These are phyloP conservation scores for Lagenidium giganteum DNA, from an alignment of 352 stramenopile species.

Conservation along the genomic window DNA sequence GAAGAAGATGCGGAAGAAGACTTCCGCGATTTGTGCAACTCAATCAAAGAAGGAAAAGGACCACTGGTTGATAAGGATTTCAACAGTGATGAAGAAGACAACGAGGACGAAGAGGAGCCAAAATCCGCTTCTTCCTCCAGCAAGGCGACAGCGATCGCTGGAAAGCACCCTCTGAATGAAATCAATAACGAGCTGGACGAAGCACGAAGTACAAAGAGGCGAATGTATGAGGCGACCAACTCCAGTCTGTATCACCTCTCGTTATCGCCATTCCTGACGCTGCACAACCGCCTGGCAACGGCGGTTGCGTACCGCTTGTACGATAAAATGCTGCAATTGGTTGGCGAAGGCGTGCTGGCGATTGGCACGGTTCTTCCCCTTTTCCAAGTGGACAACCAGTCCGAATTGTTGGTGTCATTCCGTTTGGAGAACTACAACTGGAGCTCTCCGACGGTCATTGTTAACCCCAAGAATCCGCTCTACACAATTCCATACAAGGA, in stretches of 20 bases:
- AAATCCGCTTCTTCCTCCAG: conserved; percentile 47
- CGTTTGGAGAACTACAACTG: conserved; percentile 77
- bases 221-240: conserved; percentile 64
- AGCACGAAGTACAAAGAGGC: conserved; percentile 42
- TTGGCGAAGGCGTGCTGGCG: conserved; percentile 63
- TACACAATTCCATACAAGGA: conserved; percentile 69
- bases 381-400: conserved; percentile 55
- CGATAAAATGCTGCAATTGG: conserved; percentile 60
- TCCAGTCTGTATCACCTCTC: conserved; percentile 68
- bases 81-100: conserved; percentile 46
- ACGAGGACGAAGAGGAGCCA: conserved; percentile 58
- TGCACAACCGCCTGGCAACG: conserved; percentile 67
- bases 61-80: no score
- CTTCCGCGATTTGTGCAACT: conserved; percentile 71
- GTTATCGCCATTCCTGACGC: conserved; percentile 59
- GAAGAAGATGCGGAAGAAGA: conserved; percentile 73
- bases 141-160: conserved; percentile 28
- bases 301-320: conserved; percentile 66
- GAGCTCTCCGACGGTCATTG: conserved; percentile 54
- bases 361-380: conserved; percentile 67
- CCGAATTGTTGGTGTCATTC: conserved; percentile 60
- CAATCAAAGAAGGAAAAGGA: no score
- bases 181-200: conserved; percentile 67
- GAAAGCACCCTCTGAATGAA: conserved; percentile 40
- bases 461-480: conserved; percentile 46